Conservation (phyloP, 176 grass and related monocot species). For the Aegilops tauschii region DNA sequence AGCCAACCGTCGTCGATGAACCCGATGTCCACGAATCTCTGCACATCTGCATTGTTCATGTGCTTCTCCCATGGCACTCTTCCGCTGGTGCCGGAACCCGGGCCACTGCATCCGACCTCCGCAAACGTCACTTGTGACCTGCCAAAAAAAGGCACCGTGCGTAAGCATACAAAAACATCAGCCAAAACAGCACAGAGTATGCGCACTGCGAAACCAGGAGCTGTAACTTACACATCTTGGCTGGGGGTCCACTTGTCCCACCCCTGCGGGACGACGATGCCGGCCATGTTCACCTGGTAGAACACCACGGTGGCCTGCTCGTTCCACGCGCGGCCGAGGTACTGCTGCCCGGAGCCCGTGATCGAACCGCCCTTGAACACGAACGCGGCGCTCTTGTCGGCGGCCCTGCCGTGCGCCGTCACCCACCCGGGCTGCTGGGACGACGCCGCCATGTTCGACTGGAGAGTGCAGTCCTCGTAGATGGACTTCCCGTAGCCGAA, state of each 20-base stretch:
- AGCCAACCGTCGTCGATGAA: slow-evolving; percentile 62
- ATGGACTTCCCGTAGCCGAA: slow-evolving; percentile 46
- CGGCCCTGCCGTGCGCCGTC: slow-evolving; percentile 43
- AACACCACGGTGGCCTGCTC: slow-evolving; percentile 55
- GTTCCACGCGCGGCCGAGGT: slow-evolving; percentile 72
- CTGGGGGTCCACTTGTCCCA: slow-evolving; percentile 46
- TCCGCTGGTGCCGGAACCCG: slow-evolving; percentile 10
- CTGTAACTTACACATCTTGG: slow-evolving; percentile 6
- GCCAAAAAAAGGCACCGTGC: background rate
- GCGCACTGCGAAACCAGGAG: background rate
- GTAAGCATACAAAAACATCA: background rate
- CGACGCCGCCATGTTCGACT: slow-evolving; percentile 16
- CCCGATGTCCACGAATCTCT: slow-evolving; percentile 24
- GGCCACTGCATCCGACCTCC: slow-evolving; percentile 35
- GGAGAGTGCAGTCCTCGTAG: slow-evolving; percentile 43
- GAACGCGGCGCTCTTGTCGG: slow-evolving; percentile 19
- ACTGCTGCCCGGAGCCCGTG: background rate
- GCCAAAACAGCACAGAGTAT: background rate
- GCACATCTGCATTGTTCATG: slow-evolving; percentile 14
- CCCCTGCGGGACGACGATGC: slow-evolving; percentile 37
- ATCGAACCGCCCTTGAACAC: slow-evolving; percentile 44
- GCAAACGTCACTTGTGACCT: slow-evolving; percentile 35
- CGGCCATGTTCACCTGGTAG: slow-evolving; percentile 35
- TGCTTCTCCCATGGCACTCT: slow-evolving; percentile 52
- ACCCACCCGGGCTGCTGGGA: slow-evolving; percentile 13